Conservation (phyloP, 257 asterid genomes). For the Primulina huaijiensis region DNA sequence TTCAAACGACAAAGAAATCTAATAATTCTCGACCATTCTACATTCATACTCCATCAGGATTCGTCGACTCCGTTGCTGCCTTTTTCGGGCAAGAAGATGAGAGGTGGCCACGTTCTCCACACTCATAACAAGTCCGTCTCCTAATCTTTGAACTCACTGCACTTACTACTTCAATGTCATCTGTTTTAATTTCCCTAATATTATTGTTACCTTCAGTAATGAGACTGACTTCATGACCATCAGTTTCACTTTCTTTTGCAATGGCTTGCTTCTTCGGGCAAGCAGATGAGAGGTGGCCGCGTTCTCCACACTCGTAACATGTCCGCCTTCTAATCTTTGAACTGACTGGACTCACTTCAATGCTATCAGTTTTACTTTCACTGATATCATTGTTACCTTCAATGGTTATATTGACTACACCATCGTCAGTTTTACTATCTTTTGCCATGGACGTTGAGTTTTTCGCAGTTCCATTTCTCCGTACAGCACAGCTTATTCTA, state of each 20-base stretch:
- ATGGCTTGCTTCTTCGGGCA: slow-evolving; percentile 59
- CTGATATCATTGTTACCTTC: background rate
- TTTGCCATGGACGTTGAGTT: slow-evolving; percentile 26
- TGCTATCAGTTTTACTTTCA: background rate
- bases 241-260: too few species aligned
- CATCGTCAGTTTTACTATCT: slow-evolving; percentile 18
- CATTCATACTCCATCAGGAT: background rate
- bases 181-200: background rate
- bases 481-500: slow-evolving; percentile 73
- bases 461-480: slow-evolving; percentile 41
- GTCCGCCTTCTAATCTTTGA: background rate
- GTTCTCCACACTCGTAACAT: slow-evolving; percentile 71
- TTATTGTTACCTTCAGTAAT: background rate
- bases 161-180: background rate
- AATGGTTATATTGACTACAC: background rate
- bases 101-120: slow-evolving; percentile 85
- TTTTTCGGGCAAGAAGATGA: slow-evolving; percentile 73
- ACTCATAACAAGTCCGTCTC: slow-evolving; percentile 38
- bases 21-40: background rate
- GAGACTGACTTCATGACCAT: background rate
- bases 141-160: background rate
- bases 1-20: too few species aligned
- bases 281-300: slow-evolving; percentile 73
- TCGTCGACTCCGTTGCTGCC: slow-evolving; percentile 38
- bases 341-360: background rate